These are phyloP conservation scores for Luffa aegyptiaca DNA, from an alignment of 306 rosid genomes.

Conservation along the genomic window DNA sequence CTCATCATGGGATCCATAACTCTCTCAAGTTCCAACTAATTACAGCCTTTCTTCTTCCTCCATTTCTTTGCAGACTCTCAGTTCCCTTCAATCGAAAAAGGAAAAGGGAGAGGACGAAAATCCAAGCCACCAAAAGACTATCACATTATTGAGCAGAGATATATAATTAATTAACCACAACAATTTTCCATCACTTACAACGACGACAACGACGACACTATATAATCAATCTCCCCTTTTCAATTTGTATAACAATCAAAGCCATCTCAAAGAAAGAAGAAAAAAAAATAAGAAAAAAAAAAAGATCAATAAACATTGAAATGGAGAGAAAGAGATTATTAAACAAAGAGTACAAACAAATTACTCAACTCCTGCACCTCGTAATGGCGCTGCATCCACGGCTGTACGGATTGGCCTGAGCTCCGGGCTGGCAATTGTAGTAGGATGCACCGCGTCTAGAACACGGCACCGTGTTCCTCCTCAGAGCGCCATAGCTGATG, in stretches of 20 bases:
- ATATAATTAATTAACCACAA: neutral
- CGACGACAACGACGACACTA: neutral
- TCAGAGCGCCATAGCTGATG: slow-evolving; percentile 95
- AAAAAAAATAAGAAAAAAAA: neutral
- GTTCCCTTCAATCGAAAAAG: neutral
- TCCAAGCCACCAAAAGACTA: neutral
- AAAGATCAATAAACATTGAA: neutral
- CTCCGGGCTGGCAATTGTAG: slow-evolving; percentile 85
- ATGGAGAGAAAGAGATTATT: neutral
- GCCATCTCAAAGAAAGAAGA: slow-evolving; percentile 10
- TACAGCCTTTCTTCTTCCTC: neutral
- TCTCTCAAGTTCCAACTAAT: neutral
- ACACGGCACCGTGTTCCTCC: slow-evolving; percentile 93
- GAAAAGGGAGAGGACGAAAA: neutral
- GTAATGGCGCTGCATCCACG: slow-evolving; percentile 90
- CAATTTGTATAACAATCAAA: slow-evolving; percentile 37
- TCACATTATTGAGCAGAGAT: slow-evolving; percentile 4
- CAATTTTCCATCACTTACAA: slow-evolving; percentile 7
- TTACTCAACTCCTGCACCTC: slow-evolving; percentile 76
- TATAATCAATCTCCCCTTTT: slow-evolving; percentile 6
- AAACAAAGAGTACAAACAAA: neutral
- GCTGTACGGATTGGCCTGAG: slow-evolving; percentile 77
- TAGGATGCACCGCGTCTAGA: slow-evolving; percentile 90
- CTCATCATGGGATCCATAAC: neutral
- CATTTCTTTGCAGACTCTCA: neutral